phyloP scores from a whole-genome alignment of 495 filamentous ascomycete species.

The Glonium stellatum region DNA sequence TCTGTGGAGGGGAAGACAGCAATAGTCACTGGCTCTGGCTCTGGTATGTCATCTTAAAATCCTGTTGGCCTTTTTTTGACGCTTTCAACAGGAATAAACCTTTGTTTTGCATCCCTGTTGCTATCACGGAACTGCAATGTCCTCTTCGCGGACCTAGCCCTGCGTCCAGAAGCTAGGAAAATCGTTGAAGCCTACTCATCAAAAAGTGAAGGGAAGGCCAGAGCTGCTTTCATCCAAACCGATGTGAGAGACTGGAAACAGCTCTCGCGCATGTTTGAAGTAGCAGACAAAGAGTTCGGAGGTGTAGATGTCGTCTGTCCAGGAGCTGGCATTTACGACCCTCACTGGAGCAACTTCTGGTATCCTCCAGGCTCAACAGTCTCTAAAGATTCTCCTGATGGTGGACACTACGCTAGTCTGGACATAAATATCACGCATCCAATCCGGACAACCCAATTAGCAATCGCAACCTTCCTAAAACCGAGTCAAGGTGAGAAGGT shows the following conservation, averaged over 20 bases:
- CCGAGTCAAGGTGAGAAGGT: slow-evolving; percentile 28
- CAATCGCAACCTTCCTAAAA: slow-evolving; percentile 52
- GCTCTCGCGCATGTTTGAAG: slow-evolving; percentile 52
- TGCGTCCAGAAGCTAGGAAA: slow-evolving; percentile 56
- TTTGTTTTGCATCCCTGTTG: slow-evolving; percentile 53
- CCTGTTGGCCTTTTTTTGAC: slow-evolving; percentile 7
- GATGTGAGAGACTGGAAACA: slow-evolving; percentile 57
- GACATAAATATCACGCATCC: slow-evolving; percentile 67
- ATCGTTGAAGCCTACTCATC: slow-evolving; percentile 47
- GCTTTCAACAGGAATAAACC: slow-evolving; percentile 45
- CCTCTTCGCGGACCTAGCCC: slow-evolving; percentile 56
- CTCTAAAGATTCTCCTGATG: slow-evolving; percentile 42
- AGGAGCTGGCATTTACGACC: slow-evolving; percentile 64
- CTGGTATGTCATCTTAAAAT: slow-evolving; percentile 46
- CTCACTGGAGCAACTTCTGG: slow-evolving; percentile 63
- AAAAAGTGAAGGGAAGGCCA: slow-evolving; percentile 29
- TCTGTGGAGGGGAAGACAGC: slow-evolving; percentile 50
- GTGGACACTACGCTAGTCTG: slow-evolving; percentile 44
- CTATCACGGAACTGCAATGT: slow-evolving; percentile 57
- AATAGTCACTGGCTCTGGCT: slow-evolving; percentile 66
- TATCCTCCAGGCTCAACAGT: slow-evolving; percentile 47
- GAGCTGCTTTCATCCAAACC: slow-evolving; percentile 55
- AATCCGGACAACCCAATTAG: slow-evolving; percentile 59
- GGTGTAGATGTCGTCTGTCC: slow-evolving; percentile 60
- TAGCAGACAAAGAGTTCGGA: slow-evolving; percentile 49